Percentiles rank a stretch among this genome's conserved stretches.
phyloP scores from a whole-genome alignment of 805 yeast genomes.

The Candida alai region DNA sequence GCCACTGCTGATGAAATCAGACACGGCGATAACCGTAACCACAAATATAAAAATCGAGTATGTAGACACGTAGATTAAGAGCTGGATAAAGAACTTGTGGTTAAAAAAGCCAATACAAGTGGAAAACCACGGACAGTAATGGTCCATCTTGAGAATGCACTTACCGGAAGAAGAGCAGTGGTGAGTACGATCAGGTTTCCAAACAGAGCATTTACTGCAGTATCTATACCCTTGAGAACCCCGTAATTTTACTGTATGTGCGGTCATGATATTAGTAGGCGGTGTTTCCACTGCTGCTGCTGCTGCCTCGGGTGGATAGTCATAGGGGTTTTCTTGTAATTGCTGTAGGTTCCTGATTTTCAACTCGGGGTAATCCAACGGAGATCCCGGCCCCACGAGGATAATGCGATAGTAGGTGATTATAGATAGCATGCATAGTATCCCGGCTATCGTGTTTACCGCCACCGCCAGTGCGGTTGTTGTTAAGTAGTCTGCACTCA shows the following conservation, averaged over 20 bases:
- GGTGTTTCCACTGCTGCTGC: too few species aligned
- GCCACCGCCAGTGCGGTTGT: slow-evolving; percentile 11
- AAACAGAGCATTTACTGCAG: slow-evolving; percentile 49
- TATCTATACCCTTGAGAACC: slow-evolving; percentile 56
- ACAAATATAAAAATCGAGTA: slow-evolving; percentile 43
- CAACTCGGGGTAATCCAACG: slow-evolving; percentile 51
- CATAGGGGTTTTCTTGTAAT: slow-evolving; percentile 15
- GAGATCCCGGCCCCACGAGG: slow-evolving; percentile 61
- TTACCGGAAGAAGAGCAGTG: slow-evolving; percentile 49
- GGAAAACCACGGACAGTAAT: slow-evolving; percentile 87
- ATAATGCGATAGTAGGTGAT: slow-evolving; percentile 53
- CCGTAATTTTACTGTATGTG: slow-evolving; percentile 38
- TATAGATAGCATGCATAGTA: slow-evolving; percentile 35
- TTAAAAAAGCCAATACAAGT: slow-evolving; percentile 80
- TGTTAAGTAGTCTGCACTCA: slow-evolving; percentile 16
- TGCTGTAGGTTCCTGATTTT: slow-evolving; percentile 17
- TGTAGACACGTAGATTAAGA: slow-evolving; percentile 50
- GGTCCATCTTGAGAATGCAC: slow-evolving; percentile 54
- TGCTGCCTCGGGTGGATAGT: neutral
- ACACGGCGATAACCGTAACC: slow-evolving; percentile 41
- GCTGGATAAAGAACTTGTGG: slow-evolving; percentile 77
- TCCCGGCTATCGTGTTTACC: slow-evolving; percentile 19
- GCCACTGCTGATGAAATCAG: slow-evolving; percentile 43
- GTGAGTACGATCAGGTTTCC: slow-evolving; percentile 61
- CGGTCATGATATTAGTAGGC: slow-evolving; percentile 31